A percentile compares a stretch with the other conserved stretches of the same genome.
phyloP scores from a whole-genome alignment of 2,329 filamentous ascomycete species.

The Fusarium xylarioides region DNA sequence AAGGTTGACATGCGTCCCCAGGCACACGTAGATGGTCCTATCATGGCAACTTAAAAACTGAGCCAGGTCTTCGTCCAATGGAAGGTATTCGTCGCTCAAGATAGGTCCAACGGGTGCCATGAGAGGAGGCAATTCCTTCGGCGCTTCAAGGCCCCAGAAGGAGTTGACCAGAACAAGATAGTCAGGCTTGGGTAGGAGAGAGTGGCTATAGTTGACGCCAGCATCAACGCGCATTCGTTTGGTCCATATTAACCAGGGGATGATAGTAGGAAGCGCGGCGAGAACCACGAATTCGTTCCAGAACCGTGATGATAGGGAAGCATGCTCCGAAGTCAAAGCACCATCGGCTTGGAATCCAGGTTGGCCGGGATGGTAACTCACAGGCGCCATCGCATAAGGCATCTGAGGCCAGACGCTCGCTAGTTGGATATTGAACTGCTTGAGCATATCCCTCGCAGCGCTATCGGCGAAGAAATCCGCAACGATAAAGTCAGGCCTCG shows the following conservation, averaged over 20 bases:
- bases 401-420: slow-evolving; percentile 54
- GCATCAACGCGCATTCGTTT: slow-evolving; percentile 46
- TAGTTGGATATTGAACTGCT: slow-evolving; percentile 50
- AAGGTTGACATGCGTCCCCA: slow-evolving; percentile 54
- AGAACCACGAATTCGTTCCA: slow-evolving; percentile 48
- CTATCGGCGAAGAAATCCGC: slow-evolving; percentile 56
- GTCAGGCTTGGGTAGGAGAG: slow-evolving; percentile 48
- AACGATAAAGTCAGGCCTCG: slow-evolving; percentile 51
- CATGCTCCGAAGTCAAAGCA: slow-evolving; percentile 50
- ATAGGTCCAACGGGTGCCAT: slow-evolving; percentile 53
- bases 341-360: slow-evolving; percentile 53
- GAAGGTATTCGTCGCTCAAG: slow-evolving; percentile 47
- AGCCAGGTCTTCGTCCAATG: slow-evolving; percentile 39
- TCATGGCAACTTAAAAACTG: slow-evolving; percentile 47
- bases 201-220: slow-evolving; percentile 46
- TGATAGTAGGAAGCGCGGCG: slow-evolving; percentile 42
- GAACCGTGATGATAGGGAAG: slow-evolving; percentile 50
- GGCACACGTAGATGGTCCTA: slow-evolving; percentile 51
- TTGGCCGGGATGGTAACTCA: slow-evolving; percentile 52
- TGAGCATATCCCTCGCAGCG: slow-evolving; percentile 51
- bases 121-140: slow-evolving; percentile 53
- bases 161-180: slow-evolving; percentile 55
- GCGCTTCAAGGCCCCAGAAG: slow-evolving; percentile 54
- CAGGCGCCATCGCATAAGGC: slow-evolving; percentile 50
- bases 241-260: slow-evolving; percentile 45